Base-by-base conservation (phyloP, 2,329 filamentous ascomycete genomes). In the Ophiostoma tasmaniense region DNA sequence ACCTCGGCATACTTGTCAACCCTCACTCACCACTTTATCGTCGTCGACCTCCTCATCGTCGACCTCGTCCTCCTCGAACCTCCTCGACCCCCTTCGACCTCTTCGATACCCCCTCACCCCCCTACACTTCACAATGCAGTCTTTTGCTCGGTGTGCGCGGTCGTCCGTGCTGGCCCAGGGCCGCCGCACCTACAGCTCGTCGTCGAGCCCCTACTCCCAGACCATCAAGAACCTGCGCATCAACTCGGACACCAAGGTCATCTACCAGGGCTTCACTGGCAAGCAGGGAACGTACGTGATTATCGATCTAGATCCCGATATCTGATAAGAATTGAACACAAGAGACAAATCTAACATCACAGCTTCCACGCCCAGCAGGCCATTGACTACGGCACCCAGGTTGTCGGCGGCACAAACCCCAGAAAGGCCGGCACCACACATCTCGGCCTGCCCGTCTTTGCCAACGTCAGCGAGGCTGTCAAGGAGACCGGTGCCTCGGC, bases 351-450 rank as follows among this genome's bases (percentile, higher is more conserved):
- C n/a, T 22, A 14, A 66, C 66, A 1, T 10, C 13, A 20, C 52
- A 98, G 94, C 76, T 99, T 99, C 86, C 95, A 99, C 81, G 95
- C 95, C 74, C 87, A 92, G 80, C 93, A 97, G 84, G 95, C 95
- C 74, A 97, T 99, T 81, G 95, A 96, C 81, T 99, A 99, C 82
- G 95, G 94, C 80, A 99, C 95, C 76, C 94, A 97, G 80, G 92
- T 99, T 74, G 93, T 99, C 74, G 95, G 95, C 80, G 95, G 95
- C 78, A 98, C 94, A 78, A 98, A 98, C 85, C 95, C 95, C 79
- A 98, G 97, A 87, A 99, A 99, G 85, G 95, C 95, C 74, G 95
- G 95, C 77, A 82, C 87, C 76, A 89, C 88, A 78, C 95, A 99
- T 81, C 88, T 99, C 72, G 92, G 89, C 78, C 90, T 90, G 75